Percentiles rank a stretch among this genome's conserved stretches.
phyloP scores from a whole-genome alignment of 2,329 filamentous ascomycete species.

The Cyphellophora europaea region DNA sequence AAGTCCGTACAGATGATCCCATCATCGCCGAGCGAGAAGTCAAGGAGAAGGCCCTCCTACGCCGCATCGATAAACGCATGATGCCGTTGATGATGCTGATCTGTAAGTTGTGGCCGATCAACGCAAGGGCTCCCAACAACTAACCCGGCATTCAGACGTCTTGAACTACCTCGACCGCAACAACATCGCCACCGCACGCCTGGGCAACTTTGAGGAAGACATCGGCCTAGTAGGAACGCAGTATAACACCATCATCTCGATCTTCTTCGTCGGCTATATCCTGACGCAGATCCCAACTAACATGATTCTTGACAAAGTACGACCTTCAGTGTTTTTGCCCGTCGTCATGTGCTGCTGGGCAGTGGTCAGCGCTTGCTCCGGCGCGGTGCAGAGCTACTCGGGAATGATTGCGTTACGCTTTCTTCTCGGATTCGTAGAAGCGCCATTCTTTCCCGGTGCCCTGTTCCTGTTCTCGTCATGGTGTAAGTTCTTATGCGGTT shows the following conservation, averaged over 20 bases:
- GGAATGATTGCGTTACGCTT: slow-evolving; percentile 28
- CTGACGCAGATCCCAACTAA: slow-evolving; percentile 56
- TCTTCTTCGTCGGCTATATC: slow-evolving; percentile 36
- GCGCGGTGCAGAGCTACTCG: slow-evolving; percentile 20
- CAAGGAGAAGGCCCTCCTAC: background rate
- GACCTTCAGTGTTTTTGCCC: slow-evolving; percentile 46
- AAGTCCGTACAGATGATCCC: too few relatives aligned
- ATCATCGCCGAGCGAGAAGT: too few relatives aligned
- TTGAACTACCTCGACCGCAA: too few relatives aligned
- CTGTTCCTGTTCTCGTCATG: slow-evolving; percentile 54
- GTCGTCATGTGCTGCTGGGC: slow-evolving; percentile 18
- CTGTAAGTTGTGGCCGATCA: too few relatives aligned
- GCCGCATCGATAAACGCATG: background rate
- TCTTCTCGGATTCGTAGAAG: slow-evolving; percentile 37
- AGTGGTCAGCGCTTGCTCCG: slow-evolving; percentile 9
- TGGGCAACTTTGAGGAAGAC: slow-evolving; percentile 22
- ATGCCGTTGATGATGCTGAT: background rate
- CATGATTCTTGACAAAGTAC: slow-evolving; percentile 44
- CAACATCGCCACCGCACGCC: slow-evolving; percentile 22
- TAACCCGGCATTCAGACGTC: too few relatives aligned
- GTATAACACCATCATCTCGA: slow-evolving; percentile 23
- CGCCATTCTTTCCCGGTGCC: slow-evolving; percentile 44
- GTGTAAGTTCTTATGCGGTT: slow-evolving; percentile 53
- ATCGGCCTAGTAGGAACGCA: slow-evolving; percentile 20
- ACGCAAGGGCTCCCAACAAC: too few relatives aligned